These are phyloP conservation scores for Cutaneotrichosporon sp. DNA, from an alignment of 1,284 basidiomycete genomes.

Conservation along the genomic window DNA sequence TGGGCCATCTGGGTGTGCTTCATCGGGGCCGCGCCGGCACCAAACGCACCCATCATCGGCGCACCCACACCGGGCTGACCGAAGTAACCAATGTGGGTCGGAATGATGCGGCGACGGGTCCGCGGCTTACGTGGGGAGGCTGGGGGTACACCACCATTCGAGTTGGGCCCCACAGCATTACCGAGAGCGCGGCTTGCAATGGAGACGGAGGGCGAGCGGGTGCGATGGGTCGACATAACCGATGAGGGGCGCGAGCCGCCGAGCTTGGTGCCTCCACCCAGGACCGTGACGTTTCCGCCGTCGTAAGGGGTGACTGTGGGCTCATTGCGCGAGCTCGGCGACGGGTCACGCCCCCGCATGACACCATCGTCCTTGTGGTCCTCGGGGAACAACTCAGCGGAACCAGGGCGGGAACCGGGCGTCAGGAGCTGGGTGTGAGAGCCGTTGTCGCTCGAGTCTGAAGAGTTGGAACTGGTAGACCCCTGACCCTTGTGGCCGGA, in stretches of 20 bases:
- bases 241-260: conserved; percentile 41
- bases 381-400: conserved; percentile 32
- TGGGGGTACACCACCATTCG: conserved; percentile 15
- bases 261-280: conserved; percentile 49
- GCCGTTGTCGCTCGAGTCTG: conserved; percentile 32
- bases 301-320: conserved; percentile 49
- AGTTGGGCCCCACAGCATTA: conserved; percentile 33
- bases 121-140: conserved; percentile 29
- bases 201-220: conserved; percentile 42
- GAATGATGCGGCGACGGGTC: conserved; percentile 44
- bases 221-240: conserved; percentile 26
- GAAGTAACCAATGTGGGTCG: conserved; percentile 42
- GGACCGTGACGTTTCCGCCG: conserved; percentile 49
- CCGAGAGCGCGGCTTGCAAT: conserved; percentile 40
- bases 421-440: conserved; percentile 37
- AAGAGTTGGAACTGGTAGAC: conserved; percentile 30
- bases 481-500: conserved; percentile 17
- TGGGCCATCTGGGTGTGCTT: neutral
- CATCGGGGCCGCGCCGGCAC: neutral
- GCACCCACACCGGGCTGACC: conserved; percentile 42
- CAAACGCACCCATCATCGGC: conserved; percentile 37
- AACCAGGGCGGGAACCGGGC: conserved; percentile 37
- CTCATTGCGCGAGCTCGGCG: conserved; percentile 23
- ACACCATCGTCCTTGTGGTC: conserved; percentile 15
- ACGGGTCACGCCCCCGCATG: conserved; percentile 16